Conservation (phyloP, 768 basidiomycete genomes). For the Tylopilus cervinicoccineus region DNA sequence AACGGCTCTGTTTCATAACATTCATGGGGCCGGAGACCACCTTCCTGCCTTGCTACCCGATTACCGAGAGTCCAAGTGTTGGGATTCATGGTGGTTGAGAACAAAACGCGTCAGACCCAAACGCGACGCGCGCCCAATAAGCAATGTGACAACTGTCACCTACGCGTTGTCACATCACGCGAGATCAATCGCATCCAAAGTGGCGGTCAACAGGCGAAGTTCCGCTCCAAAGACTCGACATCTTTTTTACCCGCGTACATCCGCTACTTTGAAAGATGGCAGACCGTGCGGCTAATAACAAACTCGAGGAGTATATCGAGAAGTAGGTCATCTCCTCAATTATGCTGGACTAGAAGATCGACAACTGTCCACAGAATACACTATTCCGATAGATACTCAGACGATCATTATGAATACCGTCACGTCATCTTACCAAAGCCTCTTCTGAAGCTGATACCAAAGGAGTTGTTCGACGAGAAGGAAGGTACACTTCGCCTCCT, state of each 20-base stretch:
- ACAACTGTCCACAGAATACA: slow-evolving; percentile 55
- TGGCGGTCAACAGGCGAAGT: not conserved
- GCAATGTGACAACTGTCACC: slow-evolving; percentile 24
- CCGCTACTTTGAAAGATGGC: slow-evolving; percentile 15
- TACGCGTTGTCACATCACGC: slow-evolving; percentile 24
- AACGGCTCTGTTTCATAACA: not conserved
- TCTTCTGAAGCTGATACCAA: slow-evolving; percentile 90
- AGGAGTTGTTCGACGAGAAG: slow-evolving; percentile 75
- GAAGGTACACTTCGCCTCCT: slow-evolving; percentile 79
- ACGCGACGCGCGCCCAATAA: not conserved
- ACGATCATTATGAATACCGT: slow-evolving; percentile 91
- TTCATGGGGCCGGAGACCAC: not conserved
- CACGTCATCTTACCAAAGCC: slow-evolving; percentile 97
- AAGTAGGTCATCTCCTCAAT: slow-evolving; percentile 45
- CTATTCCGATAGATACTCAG: slow-evolving; percentile 89
- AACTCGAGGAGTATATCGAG: slow-evolving; percentile 75
- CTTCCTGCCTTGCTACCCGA: not conserved
- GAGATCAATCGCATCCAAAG: slow-evolving; percentile 5
- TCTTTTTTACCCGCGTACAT: slow-evolving; percentile 13
- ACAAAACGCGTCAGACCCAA: slow-evolving; percentile 5
- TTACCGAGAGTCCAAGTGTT: not conserved
- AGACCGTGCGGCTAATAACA: slow-evolving; percentile 40
- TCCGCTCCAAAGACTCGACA: not conserved
- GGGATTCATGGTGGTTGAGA: slow-evolving; percentile 15
- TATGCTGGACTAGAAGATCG: slow-evolving; percentile 15